Evolutionary conservation across 768 basidiomycete species (phyloP).

Genomic region (Piloderma croceum): DNA sequence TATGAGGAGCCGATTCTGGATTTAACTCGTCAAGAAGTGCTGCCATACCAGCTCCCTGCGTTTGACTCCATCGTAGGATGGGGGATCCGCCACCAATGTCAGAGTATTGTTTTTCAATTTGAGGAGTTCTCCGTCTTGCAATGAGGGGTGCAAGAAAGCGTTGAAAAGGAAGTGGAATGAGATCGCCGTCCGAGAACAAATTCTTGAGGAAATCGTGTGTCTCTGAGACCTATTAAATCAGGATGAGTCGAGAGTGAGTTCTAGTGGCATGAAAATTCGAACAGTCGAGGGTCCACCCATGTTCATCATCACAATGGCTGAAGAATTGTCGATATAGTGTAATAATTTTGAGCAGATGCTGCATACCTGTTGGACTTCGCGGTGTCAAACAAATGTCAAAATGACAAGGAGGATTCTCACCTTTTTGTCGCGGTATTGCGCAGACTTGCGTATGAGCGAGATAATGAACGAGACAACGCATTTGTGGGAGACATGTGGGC

Average conservation of each 20-base stretch:
- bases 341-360: constrained; percentile 16
- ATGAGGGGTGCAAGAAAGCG: constrained; percentile 81
- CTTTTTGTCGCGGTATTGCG: constrained; percentile 32
- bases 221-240: constrained; percentile 65
- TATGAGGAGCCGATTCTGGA: constrained; percentile 91
- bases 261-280: constrained; percentile 21
- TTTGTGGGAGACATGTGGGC: constrained; percentile 14
- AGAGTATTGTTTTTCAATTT: constrained; percentile 90
- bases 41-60: constrained; percentile 89
- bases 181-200: constrained; percentile 86
- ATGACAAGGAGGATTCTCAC: constrained; percentile 36
- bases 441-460: constrained; percentile 42
- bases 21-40: constrained; percentile 89
- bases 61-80: constrained; percentile 82
- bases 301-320: constrained; percentile 94
- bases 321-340: too few relatives aligned
- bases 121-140: constrained; percentile 81
- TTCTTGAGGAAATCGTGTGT: constrained; percentile 90
- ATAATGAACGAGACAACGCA: constrained; percentile 20
- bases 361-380: constrained; percentile 57
- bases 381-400: not conserved
- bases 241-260: not conserved
- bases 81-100: constrained; percentile 97
- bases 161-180: constrained; percentile 95
- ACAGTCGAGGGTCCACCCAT: constrained; percentile 98